A percentile compares a stretch with the other conserved stretches of the same genome.
Conservation (phyloP, 805 yeast species). For the Cyberlindnera galapagoensis region DNA sequence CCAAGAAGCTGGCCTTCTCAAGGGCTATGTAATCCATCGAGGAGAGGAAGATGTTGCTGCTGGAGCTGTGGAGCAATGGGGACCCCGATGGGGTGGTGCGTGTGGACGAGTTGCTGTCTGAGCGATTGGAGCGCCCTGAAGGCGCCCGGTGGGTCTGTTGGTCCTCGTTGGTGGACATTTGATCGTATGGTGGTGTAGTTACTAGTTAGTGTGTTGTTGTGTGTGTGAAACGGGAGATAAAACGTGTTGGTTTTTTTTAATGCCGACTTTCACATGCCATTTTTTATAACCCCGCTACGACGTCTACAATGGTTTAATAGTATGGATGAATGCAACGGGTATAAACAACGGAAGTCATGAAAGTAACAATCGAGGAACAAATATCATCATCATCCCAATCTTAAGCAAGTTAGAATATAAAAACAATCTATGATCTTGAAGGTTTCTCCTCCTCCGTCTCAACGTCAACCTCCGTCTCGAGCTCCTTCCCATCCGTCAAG, state of each 20-base stretch:
- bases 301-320: too few relatives aligned
- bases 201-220: too few relatives aligned
- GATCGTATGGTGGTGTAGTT: too few relatives aligned
- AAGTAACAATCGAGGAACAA: neutral
- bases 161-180: too few relatives aligned
- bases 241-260: too few relatives aligned
- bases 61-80: conserved; percentile 20
- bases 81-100: conserved; percentile 20
- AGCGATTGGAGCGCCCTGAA: too few relatives aligned
- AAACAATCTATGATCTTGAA: neutral
- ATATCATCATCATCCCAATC: too few relatives aligned
- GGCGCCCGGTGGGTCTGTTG: too few relatives aligned
- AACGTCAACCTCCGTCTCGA: conserved; percentile 2
- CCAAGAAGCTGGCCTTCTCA: conserved; percentile 23
- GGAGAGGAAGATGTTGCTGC: conserved; percentile 9
- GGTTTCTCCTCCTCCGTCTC: neutral
- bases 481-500: conserved; percentile 4
- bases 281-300: too few relatives aligned
- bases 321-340: too few relatives aligned
- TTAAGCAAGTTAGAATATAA: neutral
- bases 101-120: conserved; percentile 17
- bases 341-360: conserved; percentile 3
- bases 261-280: too few relatives aligned
- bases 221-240: too few relatives aligned
- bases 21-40: conserved; percentile 19